Evolutionary conservation across 805 yeast genomes (phyloP).

Genomic region (Spathaspora boniae): DNA sequence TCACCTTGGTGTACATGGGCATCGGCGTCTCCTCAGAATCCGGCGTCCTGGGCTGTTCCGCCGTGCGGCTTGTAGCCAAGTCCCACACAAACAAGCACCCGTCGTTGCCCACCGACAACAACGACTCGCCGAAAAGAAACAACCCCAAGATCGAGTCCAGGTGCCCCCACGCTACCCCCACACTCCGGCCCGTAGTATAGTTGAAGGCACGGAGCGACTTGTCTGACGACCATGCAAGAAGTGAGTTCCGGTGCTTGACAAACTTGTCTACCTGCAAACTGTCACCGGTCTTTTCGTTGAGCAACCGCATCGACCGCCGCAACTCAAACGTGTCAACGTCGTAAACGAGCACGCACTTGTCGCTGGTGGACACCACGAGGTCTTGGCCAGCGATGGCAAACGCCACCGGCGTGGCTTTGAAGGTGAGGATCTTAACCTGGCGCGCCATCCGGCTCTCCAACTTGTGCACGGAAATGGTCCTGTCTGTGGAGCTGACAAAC

Average conservation of each 20-base stretch:
- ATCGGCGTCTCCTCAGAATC: neutral
- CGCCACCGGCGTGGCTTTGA: conserved; percentile 50
- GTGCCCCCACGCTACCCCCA: conserved; percentile 55
- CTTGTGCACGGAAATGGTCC: conserved; percentile 55
- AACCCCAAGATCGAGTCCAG: conserved; percentile 47
- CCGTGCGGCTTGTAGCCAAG: conserved; percentile 8
- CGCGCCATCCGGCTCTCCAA: conserved; percentile 19
- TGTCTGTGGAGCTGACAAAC: conserved; percentile 57
- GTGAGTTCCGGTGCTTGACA: conserved; percentile 23
- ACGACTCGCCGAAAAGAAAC: conserved; percentile 17
- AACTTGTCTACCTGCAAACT: conserved; percentile 45
- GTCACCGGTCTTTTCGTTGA: conserved; percentile 35
- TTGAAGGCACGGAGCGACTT: conserved; percentile 53
- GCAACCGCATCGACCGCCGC: conserved; percentile 37
- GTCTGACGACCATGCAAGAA: conserved; percentile 50
- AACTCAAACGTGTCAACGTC: conserved; percentile 30
- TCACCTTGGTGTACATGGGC: conserved; percentile 26
- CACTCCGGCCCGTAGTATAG: conserved; percentile 41
- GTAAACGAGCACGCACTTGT: conserved; percentile 44
- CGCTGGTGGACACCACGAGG: conserved; percentile 50
- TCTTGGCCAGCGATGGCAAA: conserved; percentile 36
- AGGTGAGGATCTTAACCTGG: conserved; percentile 47
- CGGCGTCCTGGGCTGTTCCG: neutral
- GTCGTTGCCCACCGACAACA: conserved; percentile 46
- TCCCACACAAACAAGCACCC: conserved; percentile 56